Evolutionary conservation across 345 rosid species (phyloP).

Genomic region (Schrenkiella parvula): DNA sequence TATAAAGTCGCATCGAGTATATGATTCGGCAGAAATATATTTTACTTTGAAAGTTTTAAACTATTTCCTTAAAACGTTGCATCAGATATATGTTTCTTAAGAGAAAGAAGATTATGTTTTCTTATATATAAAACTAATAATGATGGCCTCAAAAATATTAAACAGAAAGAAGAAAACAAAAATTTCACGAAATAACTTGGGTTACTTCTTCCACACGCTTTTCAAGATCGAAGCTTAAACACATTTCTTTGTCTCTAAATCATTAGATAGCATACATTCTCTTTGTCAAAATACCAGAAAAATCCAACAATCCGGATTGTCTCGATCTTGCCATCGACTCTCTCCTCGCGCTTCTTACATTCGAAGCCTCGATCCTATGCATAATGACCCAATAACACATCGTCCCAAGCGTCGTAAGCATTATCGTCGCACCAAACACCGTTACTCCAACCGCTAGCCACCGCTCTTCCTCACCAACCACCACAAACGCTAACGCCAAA

Average conservation of each 20-base stretch:
- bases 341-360: conserved; percentile 56
- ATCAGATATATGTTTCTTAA: no score
- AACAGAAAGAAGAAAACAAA: neutral
- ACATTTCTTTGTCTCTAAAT: neutral
- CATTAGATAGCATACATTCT: conserved; percentile 77
- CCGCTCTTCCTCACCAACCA: conserved; percentile 64
- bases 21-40: neutral
- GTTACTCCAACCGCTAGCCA: conserved; percentile 85
- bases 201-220: conserved; percentile 17
- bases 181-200: neutral
- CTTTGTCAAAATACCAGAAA: conserved; percentile 57
- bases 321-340: conserved; percentile 49
- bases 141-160: neutral
- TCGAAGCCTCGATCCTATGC: conserved; percentile 79
- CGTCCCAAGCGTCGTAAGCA: conserved; percentile 87
- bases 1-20: neutral
- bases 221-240: neutral
- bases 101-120: neutral
- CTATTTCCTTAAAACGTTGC: neutral
- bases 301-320: conserved; percentile 39
- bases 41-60: neutral
- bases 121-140: neutral
- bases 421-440: conserved; percentile 68
- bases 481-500: conserved; percentile 73
- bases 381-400: conserved; percentile 90